Percentiles rank a stretch among this genome's conserved stretches.
These are phyloP conservation scores for Breynia disticha DNA, from an alignment of 441 rosid species.

Conservation along the genomic window DNA sequence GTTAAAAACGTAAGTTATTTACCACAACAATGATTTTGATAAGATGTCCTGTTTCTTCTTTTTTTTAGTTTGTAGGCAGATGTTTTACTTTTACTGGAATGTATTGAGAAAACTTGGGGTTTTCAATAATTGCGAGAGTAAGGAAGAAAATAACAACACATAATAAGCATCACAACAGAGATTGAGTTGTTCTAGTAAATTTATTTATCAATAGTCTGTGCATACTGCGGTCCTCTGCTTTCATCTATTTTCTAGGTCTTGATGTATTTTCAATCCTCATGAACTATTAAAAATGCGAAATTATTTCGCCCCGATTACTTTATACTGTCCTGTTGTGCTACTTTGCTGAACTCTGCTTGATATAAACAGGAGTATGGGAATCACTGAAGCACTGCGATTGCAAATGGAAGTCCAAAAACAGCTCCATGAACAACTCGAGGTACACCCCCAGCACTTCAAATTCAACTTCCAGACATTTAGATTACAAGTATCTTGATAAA, in stretches of 20 bases:
- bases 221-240: no score
- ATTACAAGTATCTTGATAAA: not conserved
- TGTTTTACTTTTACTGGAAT: not conserved
- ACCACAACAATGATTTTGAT: not conserved
- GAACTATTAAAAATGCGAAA: not conserved
- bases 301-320: not conserved
- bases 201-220: no score
- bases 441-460: not conserved
- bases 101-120: not conserved
- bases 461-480: not conserved
- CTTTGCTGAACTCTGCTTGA: constrained; percentile 10
- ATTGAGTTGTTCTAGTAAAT: no score
- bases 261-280: not conserved
- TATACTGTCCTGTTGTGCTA: constrained; percentile 2
- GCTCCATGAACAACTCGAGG: constrained; percentile 97
- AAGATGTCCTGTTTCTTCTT: not conserved
- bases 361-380: constrained; percentile 50
- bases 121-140: no score
- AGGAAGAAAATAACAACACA: no score
- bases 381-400: constrained; percentile 77
- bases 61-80: not conserved
- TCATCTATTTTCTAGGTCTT: not conserved
- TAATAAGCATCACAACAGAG: no score
- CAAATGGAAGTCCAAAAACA: constrained; percentile 91
- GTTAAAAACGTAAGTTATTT: constrained; percentile 49